phyloP scores from a whole-genome alignment of 2,329 filamentous ascomycete species.

The Alternaria sp. region DNA sequence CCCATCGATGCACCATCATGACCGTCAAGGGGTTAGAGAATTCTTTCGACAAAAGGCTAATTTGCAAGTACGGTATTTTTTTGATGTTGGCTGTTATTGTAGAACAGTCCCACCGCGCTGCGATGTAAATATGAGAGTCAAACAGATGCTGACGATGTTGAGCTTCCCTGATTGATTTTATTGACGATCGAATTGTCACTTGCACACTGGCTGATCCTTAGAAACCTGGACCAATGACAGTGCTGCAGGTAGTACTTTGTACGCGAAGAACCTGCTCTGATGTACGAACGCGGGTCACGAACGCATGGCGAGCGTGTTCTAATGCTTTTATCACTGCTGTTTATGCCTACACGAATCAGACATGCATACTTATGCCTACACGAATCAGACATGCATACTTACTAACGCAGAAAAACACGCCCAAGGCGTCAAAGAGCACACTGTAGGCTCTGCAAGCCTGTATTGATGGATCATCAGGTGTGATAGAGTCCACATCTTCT shows the following conservation, averaged over 20 bases:
- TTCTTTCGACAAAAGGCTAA: not conserved
- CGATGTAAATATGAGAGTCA: not conserved
- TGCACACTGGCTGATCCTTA: slow-evolving; percentile 5
- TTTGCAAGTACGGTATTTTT: not conserved
- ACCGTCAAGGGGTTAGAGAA: not conserved
- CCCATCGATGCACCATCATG: not conserved
- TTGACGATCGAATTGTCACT: not conserved
- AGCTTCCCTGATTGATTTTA: not conserved
- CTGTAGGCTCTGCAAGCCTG: not conserved
- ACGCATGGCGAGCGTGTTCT: not conserved
- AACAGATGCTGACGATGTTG: not conserved
- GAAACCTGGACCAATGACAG: not conserved
- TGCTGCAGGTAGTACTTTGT: not conserved
- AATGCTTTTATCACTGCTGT: not conserved
- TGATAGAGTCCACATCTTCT: not conserved
- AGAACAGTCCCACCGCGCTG: not conserved
- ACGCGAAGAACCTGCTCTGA: not conserved
- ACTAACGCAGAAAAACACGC: not conserved
- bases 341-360: not conserved
- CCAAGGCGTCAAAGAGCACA: not conserved
- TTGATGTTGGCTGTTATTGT: not conserved
- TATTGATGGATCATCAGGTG: not conserved
- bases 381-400: not conserved
- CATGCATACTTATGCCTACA: not conserved
- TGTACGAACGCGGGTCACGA: not conserved